Percentiles rank a stretch among this genome's conserved stretches.
Evolutionary conservation across 768 basidiomycete species (phyloP).

Genomic region (Pilatotrama ljubarskyi): DNA sequence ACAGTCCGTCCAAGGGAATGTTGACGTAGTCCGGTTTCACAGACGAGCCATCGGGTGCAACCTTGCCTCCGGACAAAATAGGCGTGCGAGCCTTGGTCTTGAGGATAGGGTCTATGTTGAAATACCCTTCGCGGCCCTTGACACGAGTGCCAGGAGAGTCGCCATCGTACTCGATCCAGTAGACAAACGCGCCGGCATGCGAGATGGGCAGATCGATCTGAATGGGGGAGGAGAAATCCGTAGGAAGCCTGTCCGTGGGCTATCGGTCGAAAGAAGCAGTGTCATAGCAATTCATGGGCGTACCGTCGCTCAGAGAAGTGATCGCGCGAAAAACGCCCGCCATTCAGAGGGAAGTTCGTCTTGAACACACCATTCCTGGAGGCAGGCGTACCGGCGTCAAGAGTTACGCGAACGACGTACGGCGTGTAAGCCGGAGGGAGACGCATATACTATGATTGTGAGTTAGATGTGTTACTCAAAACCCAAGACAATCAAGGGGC

Average conservation of each 20-base stretch:
- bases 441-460: constrained; percentile 76
- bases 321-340: constrained; percentile 79
- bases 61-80: constrained; percentile 60
- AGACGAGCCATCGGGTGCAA: constrained; percentile 51
- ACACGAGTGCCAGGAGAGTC: constrained; percentile 57
- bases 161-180: constrained; percentile 90
- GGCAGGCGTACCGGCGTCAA: constrained; percentile 91
- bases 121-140: constrained; percentile 88
- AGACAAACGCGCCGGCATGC: constrained; percentile 93
- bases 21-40: constrained; percentile 56
- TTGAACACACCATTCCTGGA: constrained; percentile 89
- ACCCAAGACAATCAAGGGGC: neutral
- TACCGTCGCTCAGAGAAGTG: constrained; percentile 76
- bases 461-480: neutral
- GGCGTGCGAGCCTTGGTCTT: constrained; percentile 68
- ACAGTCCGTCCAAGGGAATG: constrained; percentile 84
- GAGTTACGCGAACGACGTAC: constrained; percentile 87
- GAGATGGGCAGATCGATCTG: constrained; percentile 95
- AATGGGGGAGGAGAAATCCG: constrained; percentile 86
- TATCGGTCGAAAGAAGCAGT: neutral
- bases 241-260: constrained; percentile 61
- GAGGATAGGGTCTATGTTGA: constrained; percentile 93
- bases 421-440: constrained; percentile 88
- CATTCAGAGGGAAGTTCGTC: constrained; percentile 96
- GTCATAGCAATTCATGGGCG: constrained; percentile 31